Evolutionary conservation across 305 asterid genomes (phyloP).

Genomic region (Rubia tinctorum): DNA sequence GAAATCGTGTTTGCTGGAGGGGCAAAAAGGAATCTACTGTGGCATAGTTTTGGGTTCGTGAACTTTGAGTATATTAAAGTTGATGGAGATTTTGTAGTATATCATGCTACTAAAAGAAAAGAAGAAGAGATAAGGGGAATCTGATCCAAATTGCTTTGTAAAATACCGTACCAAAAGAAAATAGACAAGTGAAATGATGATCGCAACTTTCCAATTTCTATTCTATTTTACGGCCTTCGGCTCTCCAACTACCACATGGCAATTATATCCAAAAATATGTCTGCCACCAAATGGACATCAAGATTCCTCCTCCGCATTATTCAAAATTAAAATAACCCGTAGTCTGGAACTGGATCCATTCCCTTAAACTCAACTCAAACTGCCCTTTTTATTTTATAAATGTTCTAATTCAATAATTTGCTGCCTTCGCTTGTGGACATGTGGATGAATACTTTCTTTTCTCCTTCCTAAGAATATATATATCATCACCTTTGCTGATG

Average conservation of each 20-base stretch:
- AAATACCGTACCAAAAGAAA: conserved; percentile 13
- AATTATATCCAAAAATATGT: conserved; percentile 42
- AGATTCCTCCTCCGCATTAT: conserved; percentile 38
- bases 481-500: neutral
- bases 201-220: conserved; percentile 17
- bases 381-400: conserved; percentile 1
- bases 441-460: neutral
- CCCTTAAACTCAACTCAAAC: conserved; percentile 4
- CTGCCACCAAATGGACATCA: conserved; percentile 72
- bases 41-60: neutral
- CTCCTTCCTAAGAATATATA: neutral
- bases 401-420: conserved; percentile 4
- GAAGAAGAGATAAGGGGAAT: conserved; percentile 35
- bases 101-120: conserved; percentile 12
- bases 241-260: conserved; percentile 51
- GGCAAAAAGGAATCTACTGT: conserved; percentile 3
- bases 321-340: no score
- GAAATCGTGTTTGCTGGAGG: neutral
- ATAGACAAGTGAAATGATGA: conserved; percentile 11
- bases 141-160: conserved; percentile 36
- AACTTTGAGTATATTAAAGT: neutral
- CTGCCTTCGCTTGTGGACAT: conserved; percentile 21
- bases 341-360: conserved; percentile 26
- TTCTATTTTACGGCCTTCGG: conserved; percentile 21
- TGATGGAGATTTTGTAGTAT: conserved; percentile 3